Percentiles rank a stretch among this genome's conserved stretches.
phyloP scores from a whole-genome alignment of 768 basidiomycete species.

The Lentinula boryana region DNA sequence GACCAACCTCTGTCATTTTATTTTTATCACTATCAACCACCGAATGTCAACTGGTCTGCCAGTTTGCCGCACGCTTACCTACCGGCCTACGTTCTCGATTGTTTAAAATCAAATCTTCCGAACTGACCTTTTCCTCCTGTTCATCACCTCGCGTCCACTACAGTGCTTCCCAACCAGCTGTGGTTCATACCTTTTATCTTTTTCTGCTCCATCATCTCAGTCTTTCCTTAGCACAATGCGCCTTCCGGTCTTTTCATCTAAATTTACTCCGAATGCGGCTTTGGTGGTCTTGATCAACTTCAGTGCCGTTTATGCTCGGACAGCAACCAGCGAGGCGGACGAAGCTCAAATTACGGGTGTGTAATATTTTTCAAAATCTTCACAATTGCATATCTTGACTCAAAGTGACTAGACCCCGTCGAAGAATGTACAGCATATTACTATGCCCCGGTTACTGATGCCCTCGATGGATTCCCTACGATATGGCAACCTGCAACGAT shows the following conservation, averaged over 20 bases:
- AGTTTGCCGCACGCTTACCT: not conserved
- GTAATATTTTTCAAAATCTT: not conserved
- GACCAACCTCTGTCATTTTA: not conserved
- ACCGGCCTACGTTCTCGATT: not conserved
- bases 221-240: not conserved
- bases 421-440: conserved; percentile 39
- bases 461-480: conserved; percentile 33
- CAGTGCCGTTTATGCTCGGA: not conserved
- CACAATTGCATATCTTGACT: not conserved
- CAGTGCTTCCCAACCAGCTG: not conserved
- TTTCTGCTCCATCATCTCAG: not conserved
- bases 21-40: not conserved
- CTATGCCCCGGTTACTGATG: conserved; percentile 27
- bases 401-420: conserved; percentile 19
- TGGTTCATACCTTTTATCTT: not conserved
- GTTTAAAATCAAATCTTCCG: not conserved
- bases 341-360: conserved; percentile 3
- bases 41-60: not conserved
- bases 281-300: not conserved
- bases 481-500: conserved; percentile 41
- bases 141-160: not conserved
- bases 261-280: not conserved
- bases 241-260: not conserved
- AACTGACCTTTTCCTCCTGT: not conserved
- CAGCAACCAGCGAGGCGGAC: not conserved